Conservation (phyloP, 306 rosid species). For the Glycine soja region DNA sequence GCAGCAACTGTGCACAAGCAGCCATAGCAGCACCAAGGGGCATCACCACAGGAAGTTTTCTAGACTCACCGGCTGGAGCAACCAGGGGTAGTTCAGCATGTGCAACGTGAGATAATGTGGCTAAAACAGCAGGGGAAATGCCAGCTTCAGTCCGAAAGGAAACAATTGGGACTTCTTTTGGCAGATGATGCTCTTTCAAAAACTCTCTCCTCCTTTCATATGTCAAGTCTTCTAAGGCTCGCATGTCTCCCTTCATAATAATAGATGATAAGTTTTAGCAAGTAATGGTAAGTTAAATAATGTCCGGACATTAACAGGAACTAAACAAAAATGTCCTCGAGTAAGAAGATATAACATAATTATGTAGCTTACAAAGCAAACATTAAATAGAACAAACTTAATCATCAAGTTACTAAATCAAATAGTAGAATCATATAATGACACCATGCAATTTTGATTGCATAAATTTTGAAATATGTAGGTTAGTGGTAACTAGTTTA, state of each 20-base stretch:
- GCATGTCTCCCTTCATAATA: constrained; percentile 86
- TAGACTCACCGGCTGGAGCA: constrained; percentile 62
- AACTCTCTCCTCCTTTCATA: constrained; percentile 87
- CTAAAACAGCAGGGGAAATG: constrained; percentile 79
- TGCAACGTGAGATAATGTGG: constrained; percentile 86
- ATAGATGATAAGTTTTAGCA: constrained; percentile 38
- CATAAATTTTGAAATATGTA: neutral
- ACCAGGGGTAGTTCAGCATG: constrained; percentile 82
- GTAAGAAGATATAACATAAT: constrained; percentile 3
- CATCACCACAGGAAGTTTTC: constrained; percentile 83
- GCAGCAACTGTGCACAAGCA: constrained; percentile 93
- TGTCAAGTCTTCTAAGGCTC: constrained; percentile 94
- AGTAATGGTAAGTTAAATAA: constrained; percentile 38
- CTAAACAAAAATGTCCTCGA: neutral
- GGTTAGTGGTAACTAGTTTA: constrained; percentile 6
- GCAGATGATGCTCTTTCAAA: constrained; percentile 73
- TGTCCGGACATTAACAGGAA: neutral
- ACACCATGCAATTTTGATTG: neutral
- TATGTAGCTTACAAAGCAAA: neutral
- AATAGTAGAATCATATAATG: neutral
- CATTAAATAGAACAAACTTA: neutral
- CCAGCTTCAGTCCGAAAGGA: constrained; percentile 89
- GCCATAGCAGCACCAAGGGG: constrained; percentile 99
- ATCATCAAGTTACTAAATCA: neutral
- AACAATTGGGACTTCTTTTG: constrained; percentile 80